phyloP scores from a whole-genome alignment of 2,329 filamentous ascomycete species.

The Cladorrhinum sp. region DNA sequence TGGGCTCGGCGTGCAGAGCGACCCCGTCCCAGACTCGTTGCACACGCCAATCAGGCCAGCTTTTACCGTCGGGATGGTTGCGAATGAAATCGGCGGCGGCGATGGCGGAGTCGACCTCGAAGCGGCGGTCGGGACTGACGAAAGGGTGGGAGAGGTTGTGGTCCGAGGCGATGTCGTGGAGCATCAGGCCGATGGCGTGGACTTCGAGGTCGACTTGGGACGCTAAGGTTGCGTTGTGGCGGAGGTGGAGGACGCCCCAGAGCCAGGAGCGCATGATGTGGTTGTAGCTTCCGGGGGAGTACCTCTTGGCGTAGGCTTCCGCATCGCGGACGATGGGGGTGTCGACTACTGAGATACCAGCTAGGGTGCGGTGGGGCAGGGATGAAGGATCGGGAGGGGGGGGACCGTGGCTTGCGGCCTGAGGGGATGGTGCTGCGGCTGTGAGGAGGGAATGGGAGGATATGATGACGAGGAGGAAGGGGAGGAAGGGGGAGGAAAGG shows the following conservation, averaged over 20 bases:
- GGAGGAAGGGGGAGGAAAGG: background rate
- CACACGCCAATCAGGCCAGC: conserved; percentile 40
- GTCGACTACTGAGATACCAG: conserved; percentile 16
- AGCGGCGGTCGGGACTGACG: conserved; percentile 43
- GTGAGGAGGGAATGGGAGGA: background rate
- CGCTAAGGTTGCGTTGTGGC: conserved; percentile 23
- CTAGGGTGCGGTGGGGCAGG: conserved; percentile 1
- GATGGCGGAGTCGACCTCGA: conserved; percentile 50
- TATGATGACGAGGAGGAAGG: background rate
- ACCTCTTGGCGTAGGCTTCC: conserved; percentile 30
- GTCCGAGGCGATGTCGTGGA: conserved; percentile 45
- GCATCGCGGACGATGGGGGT: conserved; percentile 32
- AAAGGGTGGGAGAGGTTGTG: conserved; percentile 31
- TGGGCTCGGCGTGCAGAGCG: conserved; percentile 41
- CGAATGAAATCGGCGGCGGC: conserved; percentile 40
- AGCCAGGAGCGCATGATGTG: conserved; percentile 35
- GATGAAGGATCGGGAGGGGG: background rate
- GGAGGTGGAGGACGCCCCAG: conserved; percentile 24
- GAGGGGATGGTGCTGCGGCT: background rate
- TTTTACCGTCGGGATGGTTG: conserved; percentile 21
- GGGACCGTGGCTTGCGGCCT: background rate
- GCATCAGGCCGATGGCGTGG: conserved; percentile 38
- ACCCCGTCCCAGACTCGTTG: conserved; percentile 50
- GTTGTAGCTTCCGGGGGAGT: conserved; percentile 36
- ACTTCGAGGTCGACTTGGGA: conserved; percentile 36